phyloP scores from a whole-genome alignment of 2,329 filamentous ascomycete genomes.

The Penicillium sp. region DNA sequence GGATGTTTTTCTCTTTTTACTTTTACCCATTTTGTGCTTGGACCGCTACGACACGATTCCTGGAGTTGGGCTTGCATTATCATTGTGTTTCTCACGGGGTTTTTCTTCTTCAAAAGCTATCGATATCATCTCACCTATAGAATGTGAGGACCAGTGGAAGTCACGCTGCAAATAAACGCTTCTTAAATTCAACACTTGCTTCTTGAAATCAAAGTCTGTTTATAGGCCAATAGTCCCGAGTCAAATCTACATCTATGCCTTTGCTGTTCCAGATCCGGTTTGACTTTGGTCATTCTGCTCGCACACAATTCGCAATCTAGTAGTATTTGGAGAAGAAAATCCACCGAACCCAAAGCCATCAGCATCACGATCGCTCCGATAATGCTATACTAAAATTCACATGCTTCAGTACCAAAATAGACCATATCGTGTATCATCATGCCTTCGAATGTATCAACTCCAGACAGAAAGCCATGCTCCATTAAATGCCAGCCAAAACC shows the following conservation, averaged over 20 bases:
- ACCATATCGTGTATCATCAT: not conserved
- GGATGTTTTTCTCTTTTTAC: conserved; percentile 21
- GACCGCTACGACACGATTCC: conserved; percentile 33
- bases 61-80: conserved; percentile 34
- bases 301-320: not conserved
- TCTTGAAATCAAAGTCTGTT: too few relatives aligned
- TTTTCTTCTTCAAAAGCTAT: conserved; percentile 31
- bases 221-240: not conserved
- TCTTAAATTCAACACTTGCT: not conserved
- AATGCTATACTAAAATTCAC: not conserved
- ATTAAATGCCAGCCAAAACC: not conserved
- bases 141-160: conserved; percentile 11
- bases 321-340: not conserved
- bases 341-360: too few relatives aligned
- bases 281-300: not conserved
- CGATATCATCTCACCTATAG: conserved; percentile 27
- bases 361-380: not conserved
- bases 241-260: too few relatives aligned
- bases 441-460: not conserved
- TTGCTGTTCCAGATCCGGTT: not conserved
- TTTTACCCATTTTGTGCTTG: conserved; percentile 25
- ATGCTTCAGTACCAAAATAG: not conserved
- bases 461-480: not conserved
- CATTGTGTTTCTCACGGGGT: conserved; percentile 28
- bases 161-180: conserved; percentile 5